Evolutionary conservation across 1,139 yeast genomes (phyloP).

Genomic region (Tardiomyces digboiensis): DNA sequence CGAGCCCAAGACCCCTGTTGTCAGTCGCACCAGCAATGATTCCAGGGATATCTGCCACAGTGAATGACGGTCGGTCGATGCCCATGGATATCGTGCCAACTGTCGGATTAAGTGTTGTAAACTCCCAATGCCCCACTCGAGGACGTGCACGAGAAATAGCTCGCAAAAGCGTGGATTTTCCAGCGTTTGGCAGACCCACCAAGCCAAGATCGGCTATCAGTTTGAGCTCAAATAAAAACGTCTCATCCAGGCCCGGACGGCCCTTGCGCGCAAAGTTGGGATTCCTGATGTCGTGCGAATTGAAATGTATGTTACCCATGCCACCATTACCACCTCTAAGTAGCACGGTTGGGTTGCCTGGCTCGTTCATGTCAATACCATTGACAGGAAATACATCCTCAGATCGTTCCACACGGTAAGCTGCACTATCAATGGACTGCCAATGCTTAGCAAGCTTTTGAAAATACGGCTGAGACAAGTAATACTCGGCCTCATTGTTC

Average conservation of each 20-base stretch:
- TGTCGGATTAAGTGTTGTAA: conserved; percentile 87
- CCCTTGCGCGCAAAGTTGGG: conserved; percentile 86
- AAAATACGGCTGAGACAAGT: conserved; percentile 56
- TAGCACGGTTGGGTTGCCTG: conserved; percentile 59
- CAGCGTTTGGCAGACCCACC: conserved; percentile 95
- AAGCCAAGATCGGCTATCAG: conserved; percentile 87
- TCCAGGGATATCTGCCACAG: conserved; percentile 98
- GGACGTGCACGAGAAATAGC: conserved; percentile 92
- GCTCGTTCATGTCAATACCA: conserved; percentile 65
- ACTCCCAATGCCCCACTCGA: conserved; percentile 93
- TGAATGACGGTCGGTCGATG: conserved; percentile 58
- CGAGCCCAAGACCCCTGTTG: conserved; percentile 90
- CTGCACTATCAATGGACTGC: conserved; percentile 48
- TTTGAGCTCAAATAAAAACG: conserved; percentile 73
- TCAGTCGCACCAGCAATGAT: conserved; percentile 75
- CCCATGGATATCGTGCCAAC: conserved; percentile 75
- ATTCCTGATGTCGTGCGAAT: conserved; percentile 73
- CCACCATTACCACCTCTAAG: conserved; percentile 90
- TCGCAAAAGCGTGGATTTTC: conserved; percentile 78
- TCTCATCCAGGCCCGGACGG: conserved; percentile 54
- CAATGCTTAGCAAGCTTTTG: conserved; percentile 52
- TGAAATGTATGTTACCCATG: conserved; percentile 91
- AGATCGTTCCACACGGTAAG: conserved; percentile 48
- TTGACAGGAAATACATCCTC: conserved; percentile 66
- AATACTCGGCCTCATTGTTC: conserved; percentile 61